These are phyloP conservation scores for Rostrohypoxylon terebratum DNA, from an alignment of 495 filamentous ascomycete species.

Conservation along the genomic window DNA sequence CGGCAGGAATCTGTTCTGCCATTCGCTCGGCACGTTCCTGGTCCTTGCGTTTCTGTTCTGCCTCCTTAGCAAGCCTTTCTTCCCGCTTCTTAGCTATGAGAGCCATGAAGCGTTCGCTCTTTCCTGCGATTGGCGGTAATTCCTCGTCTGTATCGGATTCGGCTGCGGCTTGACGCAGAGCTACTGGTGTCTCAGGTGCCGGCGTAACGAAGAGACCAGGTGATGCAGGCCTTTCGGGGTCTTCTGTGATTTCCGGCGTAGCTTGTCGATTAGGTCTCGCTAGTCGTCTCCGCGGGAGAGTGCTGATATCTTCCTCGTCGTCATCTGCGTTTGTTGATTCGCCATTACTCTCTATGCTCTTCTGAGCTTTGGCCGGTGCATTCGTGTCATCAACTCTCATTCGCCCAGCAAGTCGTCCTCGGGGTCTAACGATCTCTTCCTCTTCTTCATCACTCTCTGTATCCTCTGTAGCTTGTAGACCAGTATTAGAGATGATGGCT, in stretches of 20 bases:
- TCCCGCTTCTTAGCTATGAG: slow-evolving; percentile 77
- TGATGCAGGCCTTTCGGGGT: slow-evolving; percentile 30
- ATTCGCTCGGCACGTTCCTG: slow-evolving; percentile 62
- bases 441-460: slow-evolving; percentile 60
- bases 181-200: slow-evolving; percentile 38
- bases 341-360: background rate
- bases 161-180: slow-evolving; percentile 26
- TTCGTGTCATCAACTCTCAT: slow-evolving; percentile 62
- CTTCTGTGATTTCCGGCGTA: slow-evolving; percentile 48
- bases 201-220: slow-evolving; percentile 60
- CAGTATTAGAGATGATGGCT: slow-evolving; percentile 19
- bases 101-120: slow-evolving; percentile 71
- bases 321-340: slow-evolving; percentile 26
- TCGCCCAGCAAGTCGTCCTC: slow-evolving; percentile 76
- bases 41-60: slow-evolving; percentile 61
- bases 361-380: slow-evolving; percentile 18
- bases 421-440: slow-evolving; percentile 68
- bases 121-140: slow-evolving; percentile 58
- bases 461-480: slow-evolving; percentile 11
- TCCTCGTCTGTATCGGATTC: slow-evolving; percentile 59
- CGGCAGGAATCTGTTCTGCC: slow-evolving; percentile 47
- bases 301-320: slow-evolving; percentile 46
- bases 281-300: slow-evolving; percentile 47
- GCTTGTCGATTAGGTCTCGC: slow-evolving; percentile 50
- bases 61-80: slow-evolving; percentile 75